phyloP scores from a whole-genome alignment of 306 rosid species.

The Lupinus albus region DNA sequence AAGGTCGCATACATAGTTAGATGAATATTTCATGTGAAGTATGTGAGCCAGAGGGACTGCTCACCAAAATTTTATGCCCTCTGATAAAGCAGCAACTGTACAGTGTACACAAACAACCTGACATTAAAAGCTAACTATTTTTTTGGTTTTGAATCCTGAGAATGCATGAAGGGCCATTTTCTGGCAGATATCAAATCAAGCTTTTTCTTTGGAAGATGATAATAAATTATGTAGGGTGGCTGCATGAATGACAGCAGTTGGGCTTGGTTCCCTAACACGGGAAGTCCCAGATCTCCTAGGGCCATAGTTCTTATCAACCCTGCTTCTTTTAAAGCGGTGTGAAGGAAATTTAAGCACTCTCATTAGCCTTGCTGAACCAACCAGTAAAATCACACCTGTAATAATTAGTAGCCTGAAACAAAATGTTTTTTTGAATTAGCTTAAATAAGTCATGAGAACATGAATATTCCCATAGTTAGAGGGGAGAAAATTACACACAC shows the following conservation, averaged over 20 bases:
- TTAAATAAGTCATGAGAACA: constrained; percentile 3
- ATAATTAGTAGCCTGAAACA: constrained; percentile 75
- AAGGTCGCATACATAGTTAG: constrained; percentile 21
- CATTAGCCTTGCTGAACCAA: constrained; percentile 76
- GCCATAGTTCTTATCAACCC: constrained; percentile 59
- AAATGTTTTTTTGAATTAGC: constrained; percentile 26
- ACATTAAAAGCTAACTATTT: constrained; percentile 15
- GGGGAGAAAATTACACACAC: not conserved
- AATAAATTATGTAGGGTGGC: constrained; percentile 76
- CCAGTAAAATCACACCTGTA: constrained; percentile 78
- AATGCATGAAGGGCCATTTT: constrained; percentile 27
- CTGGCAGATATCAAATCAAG: constrained; percentile 51
- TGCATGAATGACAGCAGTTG: constrained; percentile 76
- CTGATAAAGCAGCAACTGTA: constrained; percentile 43
- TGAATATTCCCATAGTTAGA: constrained; percentile 18
- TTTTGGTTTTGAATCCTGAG: not conserved
- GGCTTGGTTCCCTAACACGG: constrained; percentile 71
- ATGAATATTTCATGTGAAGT: constrained; percentile 7
- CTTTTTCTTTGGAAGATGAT: constrained; percentile 73
- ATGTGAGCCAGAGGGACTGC: constrained; percentile 46
- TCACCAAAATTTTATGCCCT: constrained; percentile 48
- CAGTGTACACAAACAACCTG: constrained; percentile 40
- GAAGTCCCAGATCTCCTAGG: constrained; percentile 54
- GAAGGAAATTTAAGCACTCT: constrained; percentile 55
- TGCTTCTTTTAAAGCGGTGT: constrained; percentile 46